Conservation (phyloP, 2,329 filamentous ascomycete species). For the Capronia coronata region DNA sequence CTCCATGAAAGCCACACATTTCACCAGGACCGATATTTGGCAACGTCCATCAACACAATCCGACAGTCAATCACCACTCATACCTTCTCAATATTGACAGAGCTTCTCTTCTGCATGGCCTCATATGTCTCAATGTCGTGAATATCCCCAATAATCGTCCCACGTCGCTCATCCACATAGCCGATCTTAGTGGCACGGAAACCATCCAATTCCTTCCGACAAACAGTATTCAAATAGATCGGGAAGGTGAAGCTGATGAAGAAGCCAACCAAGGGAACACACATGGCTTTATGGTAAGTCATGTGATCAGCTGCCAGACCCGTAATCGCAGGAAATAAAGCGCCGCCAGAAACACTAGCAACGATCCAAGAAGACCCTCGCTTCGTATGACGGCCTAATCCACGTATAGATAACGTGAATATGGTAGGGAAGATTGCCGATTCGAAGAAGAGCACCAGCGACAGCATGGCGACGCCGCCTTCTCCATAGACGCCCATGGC, state of each 20-base stretch:
- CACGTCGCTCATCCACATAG: slow-evolving; percentile 30
- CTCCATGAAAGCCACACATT: too few species aligned
- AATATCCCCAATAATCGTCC: slow-evolving; percentile 30
- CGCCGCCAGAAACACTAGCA: slow-evolving; percentile 60
- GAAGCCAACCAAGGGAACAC: slow-evolving; percentile 32
- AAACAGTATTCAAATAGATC: slow-evolving; percentile 33
- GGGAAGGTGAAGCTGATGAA: slow-evolving; percentile 33
- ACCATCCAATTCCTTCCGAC: slow-evolving; percentile 33
- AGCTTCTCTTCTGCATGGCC: slow-evolving; percentile 23
- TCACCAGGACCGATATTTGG: too few species aligned
- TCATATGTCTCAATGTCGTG: slow-evolving; percentile 26
- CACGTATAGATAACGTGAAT: slow-evolving; percentile 70
- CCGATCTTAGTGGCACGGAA: slow-evolving; percentile 35
- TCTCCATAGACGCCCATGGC: slow-evolving; percentile 45
- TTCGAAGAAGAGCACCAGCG: slow-evolving; percentile 72
- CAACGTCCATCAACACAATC: too few species aligned
- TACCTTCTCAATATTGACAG: slow-evolving; percentile 27
- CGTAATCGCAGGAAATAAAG: slow-evolving; percentile 61
- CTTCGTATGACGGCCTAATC: slow-evolving; percentile 69
- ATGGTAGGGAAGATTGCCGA: slow-evolving; percentile 77
- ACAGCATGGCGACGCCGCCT: slow-evolving; percentile 51
- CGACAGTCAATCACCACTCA: too few species aligned
- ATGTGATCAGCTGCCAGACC: slow-evolving; percentile 27
- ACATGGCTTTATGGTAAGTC: slow-evolving; percentile 31
- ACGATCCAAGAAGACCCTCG: slow-evolving; percentile 68